Evolutionary conservation across 139 green algal species (phyloP).

Genomic region (Haematococcus lacustris): DNA sequence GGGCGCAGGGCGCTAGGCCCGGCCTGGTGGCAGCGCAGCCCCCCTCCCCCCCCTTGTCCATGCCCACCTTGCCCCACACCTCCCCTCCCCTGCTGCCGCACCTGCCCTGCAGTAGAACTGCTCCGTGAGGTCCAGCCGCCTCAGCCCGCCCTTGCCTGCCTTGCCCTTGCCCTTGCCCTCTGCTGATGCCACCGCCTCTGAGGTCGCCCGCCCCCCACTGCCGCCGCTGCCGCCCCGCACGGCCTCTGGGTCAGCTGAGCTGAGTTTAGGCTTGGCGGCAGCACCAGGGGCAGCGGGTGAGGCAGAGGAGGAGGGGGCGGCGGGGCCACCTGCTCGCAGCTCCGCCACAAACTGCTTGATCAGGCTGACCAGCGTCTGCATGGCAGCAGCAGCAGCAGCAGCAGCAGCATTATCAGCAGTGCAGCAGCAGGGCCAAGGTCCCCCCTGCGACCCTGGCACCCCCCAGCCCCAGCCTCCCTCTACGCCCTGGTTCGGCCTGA

Average conservation of each 20-base stretch:
- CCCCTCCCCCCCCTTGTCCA: no score
- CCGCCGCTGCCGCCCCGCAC: background rate
- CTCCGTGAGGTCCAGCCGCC: constrained; percentile 49
- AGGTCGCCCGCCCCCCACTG: no score
- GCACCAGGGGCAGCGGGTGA: constrained; percentile 5
- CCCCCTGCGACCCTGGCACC: no score
- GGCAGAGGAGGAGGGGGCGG: background rate
- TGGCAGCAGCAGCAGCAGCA: background rate
- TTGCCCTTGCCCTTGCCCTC: background rate
- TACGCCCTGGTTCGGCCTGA: background rate
- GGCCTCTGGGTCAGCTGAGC: constrained; percentile 3
- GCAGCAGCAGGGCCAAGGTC: background rate
- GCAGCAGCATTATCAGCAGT: background rate
- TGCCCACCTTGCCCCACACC: no score
- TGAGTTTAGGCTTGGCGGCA: constrained; percentile 10
- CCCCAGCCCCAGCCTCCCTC: background rate
- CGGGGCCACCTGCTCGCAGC: constrained; percentile 49
- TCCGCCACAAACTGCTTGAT: constrained; percentile 59
- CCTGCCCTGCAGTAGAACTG: constrained; percentile 53
- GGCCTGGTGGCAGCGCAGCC: no score
- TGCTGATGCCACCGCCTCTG: no score
- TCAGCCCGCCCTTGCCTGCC: constrained; percentile 7
- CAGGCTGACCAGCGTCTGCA: constrained; percentile 35
- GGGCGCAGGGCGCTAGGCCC: no score
- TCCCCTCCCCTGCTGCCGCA: no score